Evolutionary conservation across 2,329 filamentous ascomycete species (phyloP).

Genomic region (Hymenoscyphus fraxineus): DNA sequence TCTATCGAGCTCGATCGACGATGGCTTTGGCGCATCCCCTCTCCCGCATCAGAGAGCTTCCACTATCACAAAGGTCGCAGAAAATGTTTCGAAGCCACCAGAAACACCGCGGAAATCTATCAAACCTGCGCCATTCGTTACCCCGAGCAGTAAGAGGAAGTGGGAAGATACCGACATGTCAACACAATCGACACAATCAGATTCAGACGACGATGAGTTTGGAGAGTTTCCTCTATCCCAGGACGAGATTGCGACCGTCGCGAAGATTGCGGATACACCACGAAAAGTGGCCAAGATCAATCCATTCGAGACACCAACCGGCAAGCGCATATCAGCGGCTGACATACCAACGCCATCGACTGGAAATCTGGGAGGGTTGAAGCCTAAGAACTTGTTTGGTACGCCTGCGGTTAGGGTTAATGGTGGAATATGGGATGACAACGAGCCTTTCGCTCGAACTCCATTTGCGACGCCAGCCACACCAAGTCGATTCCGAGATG

Average conservation of each 20-base stretch:
- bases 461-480: slow-evolving; percentile 28
- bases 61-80: slow-evolving; percentile 14
- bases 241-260: slow-evolving; percentile 25
- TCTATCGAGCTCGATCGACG: slow-evolving; percentile 12
- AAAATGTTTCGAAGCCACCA: background rate
- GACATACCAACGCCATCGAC: slow-evolving; percentile 30
- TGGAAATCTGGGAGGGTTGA: slow-evolving; percentile 12
- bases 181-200: background rate
- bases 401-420: slow-evolving; percentile 14
- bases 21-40: slow-evolving; percentile 30
- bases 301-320: slow-evolving; percentile 26
- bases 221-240: slow-evolving; percentile 25
- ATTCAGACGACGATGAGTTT: slow-evolving; percentile 29
- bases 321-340: slow-evolving; percentile 28
- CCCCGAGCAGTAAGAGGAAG: slow-evolving; percentile 32
- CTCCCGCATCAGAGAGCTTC: slow-evolving; percentile 25
- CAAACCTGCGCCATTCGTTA: slow-evolving; percentile 21
- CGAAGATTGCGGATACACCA: slow-evolving; percentile 26
- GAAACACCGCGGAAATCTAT: slow-evolving; percentile 29
- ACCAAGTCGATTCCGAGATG: slow-evolving; percentile 24
- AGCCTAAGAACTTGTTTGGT: slow-evolving; percentile 2
- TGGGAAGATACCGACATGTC: slow-evolving; percentile 20
- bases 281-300: slow-evolving; percentile 25
- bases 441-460: slow-evolving; percentile 23
- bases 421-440: slow-evolving; percentile 25